Conservation (phyloP, 2,329 filamentous ascomycete genomes). For the Aspergillus novofumigatus region DNA sequence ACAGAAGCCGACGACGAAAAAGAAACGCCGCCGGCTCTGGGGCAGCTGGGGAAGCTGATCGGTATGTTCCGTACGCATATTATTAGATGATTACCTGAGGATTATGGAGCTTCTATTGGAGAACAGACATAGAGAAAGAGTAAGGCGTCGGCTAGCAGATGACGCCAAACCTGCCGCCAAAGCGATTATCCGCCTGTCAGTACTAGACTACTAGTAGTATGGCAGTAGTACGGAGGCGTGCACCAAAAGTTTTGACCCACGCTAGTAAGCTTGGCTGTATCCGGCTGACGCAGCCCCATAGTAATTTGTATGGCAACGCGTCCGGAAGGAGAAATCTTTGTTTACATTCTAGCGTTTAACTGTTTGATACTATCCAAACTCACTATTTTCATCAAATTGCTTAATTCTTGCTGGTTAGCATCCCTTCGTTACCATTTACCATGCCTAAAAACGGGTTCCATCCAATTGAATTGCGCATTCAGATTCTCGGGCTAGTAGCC, state of each 20-base stretch:
- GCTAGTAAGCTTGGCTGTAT: no score
- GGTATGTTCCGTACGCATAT: neutral
- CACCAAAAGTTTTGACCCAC: no score
- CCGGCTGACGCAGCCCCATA: no score
- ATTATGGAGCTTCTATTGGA: neutral
- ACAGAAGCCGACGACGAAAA: slow-evolving; percentile 11
- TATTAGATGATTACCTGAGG: neutral
- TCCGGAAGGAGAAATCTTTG: no score
- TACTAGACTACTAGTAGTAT: neutral
- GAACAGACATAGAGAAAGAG: no score
- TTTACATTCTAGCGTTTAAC: no score
- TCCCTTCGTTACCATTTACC: no score
- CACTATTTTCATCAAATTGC: no score
- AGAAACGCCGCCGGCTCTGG: slow-evolving; percentile 8
- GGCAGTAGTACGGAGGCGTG: neutral
- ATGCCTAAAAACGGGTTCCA: neutral
- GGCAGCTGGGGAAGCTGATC: neutral
- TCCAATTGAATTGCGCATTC: neutral
- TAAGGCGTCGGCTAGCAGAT: slow-evolving; percentile 18
- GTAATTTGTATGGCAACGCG: no score
- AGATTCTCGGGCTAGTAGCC: neutral
- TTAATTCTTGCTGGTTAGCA: no score
- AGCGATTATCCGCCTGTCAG: slow-evolving; percentile 22
- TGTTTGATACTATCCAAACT: no score
- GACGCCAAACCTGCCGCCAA: slow-evolving; percentile 20